A percentile compares a stretch with the other conserved stretches of the same genome.
Evolutionary conservation across 2,329 filamentous ascomycete species (phyloP).

Genomic region (Colletotrichum kahawae): DNA sequence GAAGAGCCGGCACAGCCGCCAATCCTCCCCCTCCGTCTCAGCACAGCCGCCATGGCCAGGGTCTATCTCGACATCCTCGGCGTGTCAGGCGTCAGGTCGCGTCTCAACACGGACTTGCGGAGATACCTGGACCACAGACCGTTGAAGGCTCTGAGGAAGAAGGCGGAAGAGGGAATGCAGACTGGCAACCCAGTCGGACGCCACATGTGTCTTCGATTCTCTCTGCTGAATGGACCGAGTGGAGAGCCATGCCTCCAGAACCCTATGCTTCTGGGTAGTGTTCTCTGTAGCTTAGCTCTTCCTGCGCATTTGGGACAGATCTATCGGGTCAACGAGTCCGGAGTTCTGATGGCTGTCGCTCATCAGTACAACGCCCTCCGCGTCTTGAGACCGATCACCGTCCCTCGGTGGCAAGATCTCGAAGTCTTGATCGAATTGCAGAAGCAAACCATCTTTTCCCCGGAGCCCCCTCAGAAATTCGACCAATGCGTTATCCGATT

Average conservation of each 20-base stretch:
- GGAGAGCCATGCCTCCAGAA: background rate
- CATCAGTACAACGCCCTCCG: background rate
- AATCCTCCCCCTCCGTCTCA: background rate
- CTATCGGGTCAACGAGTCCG: background rate
- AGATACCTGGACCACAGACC: background rate
- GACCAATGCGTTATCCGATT: background rate
- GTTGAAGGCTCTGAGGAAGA: too few species aligned
- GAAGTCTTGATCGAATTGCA: background rate
- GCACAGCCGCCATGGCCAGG: background rate
- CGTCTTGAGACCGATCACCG: background rate
- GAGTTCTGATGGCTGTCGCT: background rate
- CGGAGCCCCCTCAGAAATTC: background rate
- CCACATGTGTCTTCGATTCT: background rate
- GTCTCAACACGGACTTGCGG: background rate
- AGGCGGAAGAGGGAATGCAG: too few species aligned
- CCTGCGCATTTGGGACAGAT: background rate
- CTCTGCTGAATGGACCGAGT: background rate
- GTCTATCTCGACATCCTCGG: background rate
- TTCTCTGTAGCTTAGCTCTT: background rate
- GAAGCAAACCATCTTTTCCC: background rate
- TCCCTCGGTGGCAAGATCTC: background rate
- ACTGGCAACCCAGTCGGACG: too few species aligned
- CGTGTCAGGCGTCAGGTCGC: too few species aligned
- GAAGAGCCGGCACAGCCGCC: too few species aligned
- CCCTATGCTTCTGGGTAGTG: background rate